Conservation (phyloP, 768 basidiomycete genomes). For the Russula dissimulans region DNA sequence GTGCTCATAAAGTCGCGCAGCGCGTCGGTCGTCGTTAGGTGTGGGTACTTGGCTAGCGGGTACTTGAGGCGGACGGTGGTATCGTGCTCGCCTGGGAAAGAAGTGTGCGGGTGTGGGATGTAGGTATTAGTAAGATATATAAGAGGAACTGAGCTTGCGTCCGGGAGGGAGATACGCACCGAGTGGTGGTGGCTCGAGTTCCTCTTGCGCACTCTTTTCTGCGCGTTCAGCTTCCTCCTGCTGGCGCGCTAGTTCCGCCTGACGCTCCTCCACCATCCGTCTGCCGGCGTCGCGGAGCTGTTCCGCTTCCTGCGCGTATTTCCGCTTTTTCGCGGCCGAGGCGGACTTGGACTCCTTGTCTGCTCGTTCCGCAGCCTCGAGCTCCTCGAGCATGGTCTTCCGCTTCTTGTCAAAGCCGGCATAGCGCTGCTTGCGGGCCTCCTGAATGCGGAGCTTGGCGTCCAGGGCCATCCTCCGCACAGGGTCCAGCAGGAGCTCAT, state of each 20-base stretch:
- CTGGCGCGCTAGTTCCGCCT: constrained; percentile 39
- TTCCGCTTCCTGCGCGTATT: constrained; percentile 53
- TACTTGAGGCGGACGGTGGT: constrained; percentile 73
- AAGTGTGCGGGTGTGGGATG: too few species aligned
- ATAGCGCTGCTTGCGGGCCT: constrained; percentile 62
- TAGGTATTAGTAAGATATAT: too few species aligned
- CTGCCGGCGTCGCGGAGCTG: constrained; percentile 69
- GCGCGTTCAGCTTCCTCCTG: constrained; percentile 34
- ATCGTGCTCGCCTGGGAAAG: constrained; percentile 45
- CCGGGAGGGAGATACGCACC: constrained; percentile 28
- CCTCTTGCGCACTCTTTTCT: constrained; percentile 26
- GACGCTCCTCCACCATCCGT: constrained; percentile 55
- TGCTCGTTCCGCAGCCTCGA: constrained; percentile 65
- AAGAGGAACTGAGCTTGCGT: neutral
- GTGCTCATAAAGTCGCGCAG: constrained; percentile 41
- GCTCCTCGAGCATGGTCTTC: constrained; percentile 63
- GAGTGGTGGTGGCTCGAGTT: constrained; percentile 47
- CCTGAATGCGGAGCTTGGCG: constrained; percentile 63
- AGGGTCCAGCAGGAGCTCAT: constrained; percentile 75
- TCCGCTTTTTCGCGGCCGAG: constrained; percentile 48
- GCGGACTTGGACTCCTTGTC: constrained; percentile 64
- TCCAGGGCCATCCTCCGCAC: constrained; percentile 70
- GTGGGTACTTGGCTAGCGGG: constrained; percentile 45
- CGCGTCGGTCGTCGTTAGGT: constrained; percentile 41
- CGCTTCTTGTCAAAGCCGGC: constrained; percentile 63